These are phyloP conservation scores for Lycium ferocissimum DNA, from an alignment of 257 asterid species.

Conservation along the genomic window DNA sequence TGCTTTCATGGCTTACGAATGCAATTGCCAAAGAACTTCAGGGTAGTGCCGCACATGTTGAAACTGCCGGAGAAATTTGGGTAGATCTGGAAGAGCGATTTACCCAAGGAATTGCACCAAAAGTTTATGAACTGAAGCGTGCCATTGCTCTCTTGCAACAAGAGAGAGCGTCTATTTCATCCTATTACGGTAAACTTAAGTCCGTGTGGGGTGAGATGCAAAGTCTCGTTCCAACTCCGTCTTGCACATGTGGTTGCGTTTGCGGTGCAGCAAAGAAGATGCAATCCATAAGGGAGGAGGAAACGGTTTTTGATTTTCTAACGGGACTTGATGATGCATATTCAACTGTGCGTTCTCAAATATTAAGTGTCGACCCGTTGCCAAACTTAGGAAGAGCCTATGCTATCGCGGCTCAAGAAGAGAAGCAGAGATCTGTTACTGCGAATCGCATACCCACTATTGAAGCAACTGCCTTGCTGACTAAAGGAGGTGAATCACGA, in stretches of 20 bases:
- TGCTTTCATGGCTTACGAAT: conserved; percentile 12
- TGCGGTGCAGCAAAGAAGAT: background rate
- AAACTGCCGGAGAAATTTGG: background rate
- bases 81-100: background rate
- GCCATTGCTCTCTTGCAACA: conserved; percentile 5
- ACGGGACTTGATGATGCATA: no score
- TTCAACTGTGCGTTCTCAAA: background rate
- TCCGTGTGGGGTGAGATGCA: conserved; percentile 4
- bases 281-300: background rate
- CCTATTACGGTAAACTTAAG: background rate
- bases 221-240: no score
- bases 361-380: background rate
- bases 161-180: background rate
- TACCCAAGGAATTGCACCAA: background rate
- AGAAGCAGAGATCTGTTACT: background rate
- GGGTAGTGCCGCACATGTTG: background rate
- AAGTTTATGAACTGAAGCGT: background rate
- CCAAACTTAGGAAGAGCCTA: background rate
- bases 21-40: background rate
- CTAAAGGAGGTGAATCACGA: background rate
- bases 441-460: background rate
- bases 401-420: background rate
- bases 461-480: background rate
- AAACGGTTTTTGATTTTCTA: background rate
- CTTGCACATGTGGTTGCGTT: background rate